phyloP scores from a whole-genome alignment of 2,329 filamentous ascomycete genomes.

The Aspergillus sp. region DNA sequence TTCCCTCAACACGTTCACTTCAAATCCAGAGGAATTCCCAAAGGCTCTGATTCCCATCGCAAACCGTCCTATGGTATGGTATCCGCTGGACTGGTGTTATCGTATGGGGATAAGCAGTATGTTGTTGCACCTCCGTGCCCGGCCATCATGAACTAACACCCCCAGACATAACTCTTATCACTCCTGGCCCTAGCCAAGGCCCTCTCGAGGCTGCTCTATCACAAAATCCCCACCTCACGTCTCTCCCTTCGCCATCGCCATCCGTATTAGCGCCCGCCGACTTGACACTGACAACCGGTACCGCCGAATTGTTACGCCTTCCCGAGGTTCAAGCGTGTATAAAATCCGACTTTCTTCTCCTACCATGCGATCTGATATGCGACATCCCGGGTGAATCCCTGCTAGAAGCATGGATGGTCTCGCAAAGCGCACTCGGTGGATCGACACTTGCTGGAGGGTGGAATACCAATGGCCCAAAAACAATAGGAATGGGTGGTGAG shows the following conservation, averaged over 20 bases:
- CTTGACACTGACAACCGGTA: slow-evolving; percentile 81
- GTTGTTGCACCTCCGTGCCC: slow-evolving; percentile 9
- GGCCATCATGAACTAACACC: slow-evolving; percentile 2
- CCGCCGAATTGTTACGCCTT: slow-evolving; percentile 81
- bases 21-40: slow-evolving; percentile 48
- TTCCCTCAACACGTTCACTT: slow-evolving; percentile 52
- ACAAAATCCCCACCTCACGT: slow-evolving; percentile 52
- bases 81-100: slow-evolving; percentile 50
- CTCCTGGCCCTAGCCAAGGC: slow-evolving; percentile 44
- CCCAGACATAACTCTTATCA: slow-evolving; percentile 49
- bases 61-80: slow-evolving; percentile 53
- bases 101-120: slow-evolving; percentile 49
- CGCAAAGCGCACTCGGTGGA: slow-evolving; percentile 67
- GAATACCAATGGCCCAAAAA: slow-evolving; percentile 41
- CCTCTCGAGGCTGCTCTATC: slow-evolving; percentile 48
- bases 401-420: slow-evolving; percentile 89
- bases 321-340: slow-evolving; percentile 78
- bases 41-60: slow-evolving; percentile 51
- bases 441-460: slow-evolving; percentile 52
- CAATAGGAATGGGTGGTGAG: slow-evolving; percentile 54
- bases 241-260: slow-evolving; percentile 48
- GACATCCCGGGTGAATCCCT: slow-evolving; percentile 81
- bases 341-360: slow-evolving; percentile 80
- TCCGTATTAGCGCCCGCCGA: slow-evolving; percentile 76
- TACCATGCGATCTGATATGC: slow-evolving; percentile 92